These are phyloP conservation scores for Cydonia oblonga DNA, from an alignment of 331 rosid genomes.

Conservation along the genomic window DNA sequence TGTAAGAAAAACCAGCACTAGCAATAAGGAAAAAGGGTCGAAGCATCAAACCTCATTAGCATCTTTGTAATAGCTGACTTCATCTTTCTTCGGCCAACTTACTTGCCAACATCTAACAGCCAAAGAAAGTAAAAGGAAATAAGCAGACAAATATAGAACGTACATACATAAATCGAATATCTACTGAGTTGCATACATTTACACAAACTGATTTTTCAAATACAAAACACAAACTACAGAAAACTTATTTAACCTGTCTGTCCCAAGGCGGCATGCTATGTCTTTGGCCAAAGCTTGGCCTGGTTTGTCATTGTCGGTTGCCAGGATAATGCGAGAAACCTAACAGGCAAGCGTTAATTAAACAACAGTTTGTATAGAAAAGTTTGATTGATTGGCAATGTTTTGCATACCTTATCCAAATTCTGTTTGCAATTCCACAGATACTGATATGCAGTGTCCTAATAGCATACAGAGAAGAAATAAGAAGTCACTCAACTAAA, in stretches of 20 bases:
- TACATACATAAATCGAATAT: too few species aligned
- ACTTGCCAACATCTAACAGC: slow-evolving; percentile 69
- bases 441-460: slow-evolving; percentile 71
- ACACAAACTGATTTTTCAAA: not conserved
- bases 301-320: slow-evolving; percentile 72
- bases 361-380: not conserved
- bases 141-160: not conserved
- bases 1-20: not conserved
- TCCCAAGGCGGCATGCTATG: slow-evolving; percentile 82
- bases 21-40: not conserved
- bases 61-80: slow-evolving; percentile 49
- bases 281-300: slow-evolving; percentile 86
- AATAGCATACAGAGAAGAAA: slow-evolving; percentile 12
- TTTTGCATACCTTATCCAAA: slow-evolving; percentile 56
- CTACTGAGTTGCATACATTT: too few species aligned
- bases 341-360: slow-evolving; percentile 10
- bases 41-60: slow-evolving; percentile 33
- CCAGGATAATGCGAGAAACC: slow-evolving; percentile 68
- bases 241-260: slow-evolving; percentile 36
- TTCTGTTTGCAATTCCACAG: slow-evolving; percentile 64
- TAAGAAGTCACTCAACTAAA: not conserved
- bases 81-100: slow-evolving; percentile 77
- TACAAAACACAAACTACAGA: not conserved
- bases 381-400: not conserved
- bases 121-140: slow-evolving; percentile 1